Evolutionary conservation across 1,139 yeast genomes (phyloP).

Genomic region (Taphrina communis): DNA sequence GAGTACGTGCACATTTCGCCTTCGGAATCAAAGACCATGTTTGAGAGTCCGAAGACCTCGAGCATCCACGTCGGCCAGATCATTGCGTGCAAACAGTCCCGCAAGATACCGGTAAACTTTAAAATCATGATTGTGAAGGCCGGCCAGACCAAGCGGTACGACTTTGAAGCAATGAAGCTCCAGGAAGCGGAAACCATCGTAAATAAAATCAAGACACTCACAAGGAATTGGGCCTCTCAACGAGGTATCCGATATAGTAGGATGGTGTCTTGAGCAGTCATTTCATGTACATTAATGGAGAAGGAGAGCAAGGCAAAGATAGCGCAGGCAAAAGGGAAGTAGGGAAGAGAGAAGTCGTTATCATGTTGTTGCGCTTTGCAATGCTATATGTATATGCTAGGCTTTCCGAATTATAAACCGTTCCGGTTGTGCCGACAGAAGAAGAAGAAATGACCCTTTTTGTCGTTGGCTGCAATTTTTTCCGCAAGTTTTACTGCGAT

Average conservation of each 20-base stretch:
- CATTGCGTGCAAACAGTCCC: conserved; percentile 73
- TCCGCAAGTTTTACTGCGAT: conserved; percentile 5
- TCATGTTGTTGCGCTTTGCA: background rate
- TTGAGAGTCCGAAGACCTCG: conserved; percentile 79
- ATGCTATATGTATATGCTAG: conserved; percentile 5
- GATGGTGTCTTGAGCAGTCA: conserved; percentile 7
- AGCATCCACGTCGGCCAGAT: conserved; percentile 87
- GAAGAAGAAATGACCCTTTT: too few relatives aligned
- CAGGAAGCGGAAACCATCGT: conserved; percentile 77
- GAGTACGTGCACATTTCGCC: conserved; percentile 91
- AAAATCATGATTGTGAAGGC: conserved; percentile 79
- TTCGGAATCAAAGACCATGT: conserved; percentile 69
- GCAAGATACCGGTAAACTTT: conserved; percentile 77
- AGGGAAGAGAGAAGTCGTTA: background rate
- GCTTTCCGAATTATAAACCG: background rate
- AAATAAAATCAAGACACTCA: conserved; percentile 59
- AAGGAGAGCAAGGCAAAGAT: background rate
- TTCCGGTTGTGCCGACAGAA: too few relatives aligned
- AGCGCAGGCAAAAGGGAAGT: background rate
- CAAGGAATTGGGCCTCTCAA: conserved; percentile 26
- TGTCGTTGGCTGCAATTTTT: too few relatives aligned
- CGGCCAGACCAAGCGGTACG: conserved; percentile 75
- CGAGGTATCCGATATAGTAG: conserved; percentile 6
- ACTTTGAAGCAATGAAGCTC: conserved; percentile 73
- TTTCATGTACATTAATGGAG: conserved; percentile 1